phyloP scores from a whole-genome alignment of 1,139 yeast genomes.

The Candida anutae region DNA sequence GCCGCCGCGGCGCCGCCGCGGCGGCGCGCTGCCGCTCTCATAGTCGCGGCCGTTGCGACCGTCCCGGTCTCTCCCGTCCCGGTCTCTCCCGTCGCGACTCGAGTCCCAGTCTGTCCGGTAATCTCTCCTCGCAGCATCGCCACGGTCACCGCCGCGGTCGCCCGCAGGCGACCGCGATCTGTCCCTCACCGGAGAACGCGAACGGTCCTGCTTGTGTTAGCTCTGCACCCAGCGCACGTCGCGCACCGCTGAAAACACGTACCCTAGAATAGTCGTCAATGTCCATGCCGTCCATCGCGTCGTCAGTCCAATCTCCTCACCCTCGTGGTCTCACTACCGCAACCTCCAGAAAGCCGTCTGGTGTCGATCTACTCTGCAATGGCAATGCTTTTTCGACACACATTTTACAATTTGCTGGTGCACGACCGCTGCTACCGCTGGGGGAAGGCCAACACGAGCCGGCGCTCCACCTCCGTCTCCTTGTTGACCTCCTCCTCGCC shows the following conservation, averaged over 20 bases:
- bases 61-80: constrained; percentile 18
- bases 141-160: constrained; percentile 10
- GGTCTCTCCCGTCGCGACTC: constrained; percentile 7
- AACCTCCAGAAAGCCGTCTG: too few species aligned
- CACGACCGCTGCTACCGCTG: constrained; percentile 25
- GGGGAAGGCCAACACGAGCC: constrained; percentile 75
- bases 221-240: too few species aligned
- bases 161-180: constrained; percentile 7
- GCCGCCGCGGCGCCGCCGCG: constrained; percentile 16
- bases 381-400: too few species aligned
- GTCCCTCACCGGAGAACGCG: constrained; percentile 39
- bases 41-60: constrained; percentile 17
- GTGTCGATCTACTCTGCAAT: too few species aligned
- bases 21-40: constrained; percentile 6
- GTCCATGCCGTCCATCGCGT: constrained; percentile 44
- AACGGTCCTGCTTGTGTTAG: constrained; percentile 32
- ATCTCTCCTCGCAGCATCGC: constrained; percentile 12
- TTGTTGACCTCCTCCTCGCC: constrained; percentile 97
- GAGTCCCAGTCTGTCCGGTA: constrained; percentile 20
- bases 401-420: too few species aligned
- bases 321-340: too few species aligned
- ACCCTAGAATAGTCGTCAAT: constrained; percentile 50
- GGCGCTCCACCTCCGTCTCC: constrained; percentile 86
- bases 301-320: too few species aligned
- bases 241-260: constrained; percentile 19